phyloP scores from a whole-genome alignment of 148 eudicot species.

The Gaultheria prostrata region DNA sequence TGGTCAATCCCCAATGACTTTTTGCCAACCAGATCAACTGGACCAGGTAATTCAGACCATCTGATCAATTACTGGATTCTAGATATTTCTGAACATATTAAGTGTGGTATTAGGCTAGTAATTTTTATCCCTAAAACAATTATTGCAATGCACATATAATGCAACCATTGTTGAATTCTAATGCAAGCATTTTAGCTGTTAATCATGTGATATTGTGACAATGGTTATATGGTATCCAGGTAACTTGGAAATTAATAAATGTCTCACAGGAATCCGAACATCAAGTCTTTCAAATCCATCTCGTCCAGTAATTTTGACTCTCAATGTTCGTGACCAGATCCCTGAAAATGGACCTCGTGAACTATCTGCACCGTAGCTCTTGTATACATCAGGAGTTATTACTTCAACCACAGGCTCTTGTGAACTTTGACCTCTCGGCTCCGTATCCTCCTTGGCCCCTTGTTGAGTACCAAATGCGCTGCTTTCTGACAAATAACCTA shows the following conservation, averaged over 20 bases:
- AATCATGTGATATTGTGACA: background rate
- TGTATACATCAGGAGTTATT: constrained; percentile 63
- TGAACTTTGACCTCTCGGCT: constrained; percentile 36
- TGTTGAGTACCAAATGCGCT: constrained; percentile 33
- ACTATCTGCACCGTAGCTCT: constrained; percentile 40
- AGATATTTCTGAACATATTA: background rate
- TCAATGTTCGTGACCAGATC: constrained; percentile 75
- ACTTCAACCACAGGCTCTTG: constrained; percentile 59
- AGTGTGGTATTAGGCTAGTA: background rate
- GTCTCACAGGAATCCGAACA: constrained; percentile 84
- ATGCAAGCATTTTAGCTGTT: background rate
- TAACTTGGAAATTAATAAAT: background rate
- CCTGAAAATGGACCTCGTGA: constrained; percentile 48
- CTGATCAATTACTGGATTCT: constrained; percentile 2
- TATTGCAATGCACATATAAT: background rate
- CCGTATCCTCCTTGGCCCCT: constrained; percentile 34
- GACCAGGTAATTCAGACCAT: background rate
- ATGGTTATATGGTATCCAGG: constrained; percentile 1
- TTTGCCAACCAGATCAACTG: constrained; percentile 7
- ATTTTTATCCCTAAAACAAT: background rate
- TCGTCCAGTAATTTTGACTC: constrained; percentile 77
- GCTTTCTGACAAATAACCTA: constrained; percentile 37
- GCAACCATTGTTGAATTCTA: background rate
- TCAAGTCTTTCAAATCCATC: constrained; percentile 90
- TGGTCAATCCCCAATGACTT: background rate